Evolutionary conservation across 805 yeast genomes (phyloP), one percentile per base, ranked within the genome.

Genomic region (Metschnikowia henanensis): DNA sequence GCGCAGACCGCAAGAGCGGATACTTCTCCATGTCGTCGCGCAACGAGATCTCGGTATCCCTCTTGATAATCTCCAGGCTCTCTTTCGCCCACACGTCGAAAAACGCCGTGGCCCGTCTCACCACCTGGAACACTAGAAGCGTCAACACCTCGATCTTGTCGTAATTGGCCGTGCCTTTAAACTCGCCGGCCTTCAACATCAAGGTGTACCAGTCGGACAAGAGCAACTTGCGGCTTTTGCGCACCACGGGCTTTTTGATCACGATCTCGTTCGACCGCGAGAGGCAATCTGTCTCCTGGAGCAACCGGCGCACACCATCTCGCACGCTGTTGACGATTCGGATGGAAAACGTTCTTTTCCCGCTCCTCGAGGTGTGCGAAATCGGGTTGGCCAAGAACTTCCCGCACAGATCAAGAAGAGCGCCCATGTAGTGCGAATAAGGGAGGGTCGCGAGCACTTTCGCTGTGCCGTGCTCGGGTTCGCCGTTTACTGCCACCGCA

Each of bases 151-250:
- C 83, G 45, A 87, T 73, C 52, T 83, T 82, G 28, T 72, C 69
- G 20, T 68, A 66, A 40, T 75, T 78, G 21, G 80, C 70, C 0
- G 90, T 82, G 34, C 84, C 81, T 57, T 83, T 80, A 55, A 79
- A 84, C 30, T 84, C 86, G 50, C 83, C 85, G 1, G 92, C 91
- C 56, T 83, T 84, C 30, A 80, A 74, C 81, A 85, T 83, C 31
- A 87, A 67, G 40, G 80, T 81, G 50, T 86, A 85, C 95, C 95
- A 87, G 58, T 84, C 91, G 2, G 91, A 53, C 25, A 87, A 71
- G 43, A 87, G 63, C 30, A 80, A 73, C 60, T 87, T 87, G 51
- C 95, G 73, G 41, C 81, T 71, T 50, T 76, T 80, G 43, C 87
- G 69, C 13, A 87, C 78, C 3, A 76, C 60, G 2, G 87, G 83